Evolutionary conservation across 2,329 filamentous ascomycete genomes (phyloP).

Genomic region (Botryosphaeria dothidea): DNA sequence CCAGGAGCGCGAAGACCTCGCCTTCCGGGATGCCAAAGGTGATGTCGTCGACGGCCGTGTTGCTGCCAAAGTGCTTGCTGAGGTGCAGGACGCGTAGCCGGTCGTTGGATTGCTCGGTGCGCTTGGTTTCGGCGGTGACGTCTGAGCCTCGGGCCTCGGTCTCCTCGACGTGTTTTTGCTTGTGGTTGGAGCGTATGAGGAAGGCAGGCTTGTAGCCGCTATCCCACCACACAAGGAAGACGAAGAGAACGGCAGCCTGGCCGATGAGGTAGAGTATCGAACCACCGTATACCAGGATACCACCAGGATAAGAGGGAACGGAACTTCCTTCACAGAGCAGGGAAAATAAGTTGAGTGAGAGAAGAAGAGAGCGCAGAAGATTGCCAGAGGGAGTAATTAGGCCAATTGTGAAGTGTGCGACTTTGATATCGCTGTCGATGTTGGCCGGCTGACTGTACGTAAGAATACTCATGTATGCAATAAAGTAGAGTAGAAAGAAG

Average conservation of each 20-base stretch:
- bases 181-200: constrained; percentile 41
- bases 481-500: constrained; percentile 51
- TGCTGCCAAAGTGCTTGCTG: constrained; percentile 75
- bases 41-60: constrained; percentile 79
- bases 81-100: constrained; percentile 78
- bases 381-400: constrained; percentile 76
- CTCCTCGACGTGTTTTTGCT: constrained; percentile 44
- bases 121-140: constrained; percentile 63
- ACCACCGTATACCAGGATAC: constrained; percentile 74
- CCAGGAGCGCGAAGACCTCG: constrained; percentile 85
- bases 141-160: constrained; percentile 53
- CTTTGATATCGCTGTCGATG: constrained; percentile 66
- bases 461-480: constrained; percentile 58
- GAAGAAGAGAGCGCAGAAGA: constrained; percentile 70
- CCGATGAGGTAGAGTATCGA: constrained; percentile 80
- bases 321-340: constrained; percentile 66
- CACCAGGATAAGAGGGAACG: constrained; percentile 69
- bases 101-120: constrained; percentile 63
- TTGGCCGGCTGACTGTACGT: constrained; percentile 71
- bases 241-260: constrained; percentile 71
- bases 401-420: constrained; percentile 75
- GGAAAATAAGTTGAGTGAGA: constrained; percentile 81
- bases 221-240: constrained; percentile 76
- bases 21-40: constrained; percentile 78
- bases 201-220: constrained; percentile 65